Percentiles rank a stretch among this genome's conserved stretches.
Conservation (phyloP, 140 eudicot genomes). For the Stevia rebaudiana region DNA sequence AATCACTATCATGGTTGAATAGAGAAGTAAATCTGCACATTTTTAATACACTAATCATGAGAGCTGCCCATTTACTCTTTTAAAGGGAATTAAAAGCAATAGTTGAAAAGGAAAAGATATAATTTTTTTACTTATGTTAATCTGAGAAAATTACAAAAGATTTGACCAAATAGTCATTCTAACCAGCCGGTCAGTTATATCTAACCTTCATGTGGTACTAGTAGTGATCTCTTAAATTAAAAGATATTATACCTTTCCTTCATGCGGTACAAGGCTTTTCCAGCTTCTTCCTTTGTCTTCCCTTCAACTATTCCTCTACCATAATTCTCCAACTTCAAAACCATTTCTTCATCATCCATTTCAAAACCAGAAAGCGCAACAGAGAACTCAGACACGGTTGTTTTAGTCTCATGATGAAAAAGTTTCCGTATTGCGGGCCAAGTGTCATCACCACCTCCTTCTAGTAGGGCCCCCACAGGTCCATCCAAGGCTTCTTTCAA, state of each 20-base stretch:
- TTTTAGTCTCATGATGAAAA: slow-evolving; percentile 63
- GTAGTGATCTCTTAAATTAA: too few species aligned
- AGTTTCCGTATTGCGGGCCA: slow-evolving; percentile 89
- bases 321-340: slow-evolving; percentile 46
- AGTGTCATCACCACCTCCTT: slow-evolving; percentile 76
- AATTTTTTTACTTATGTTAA: too few species aligned
- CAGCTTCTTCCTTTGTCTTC: slow-evolving; percentile 87
- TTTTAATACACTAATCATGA: slow-evolving; percentile 7
- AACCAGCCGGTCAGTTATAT: slow-evolving; percentile 21
- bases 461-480: slow-evolving; percentile 79
- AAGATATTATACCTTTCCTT: slow-evolving; percentile 63
- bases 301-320: slow-evolving; percentile 80
- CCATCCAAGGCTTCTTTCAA: slow-evolving; percentile 61
- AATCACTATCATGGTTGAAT: slow-evolving; percentile 79
- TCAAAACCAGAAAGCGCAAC: slow-evolving; percentile 77
- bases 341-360: slow-evolving; percentile 66
- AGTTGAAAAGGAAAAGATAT: not conserved
- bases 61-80: slow-evolving; percentile 1
- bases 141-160: too few species aligned
- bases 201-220: slow-evolving; percentile 91
- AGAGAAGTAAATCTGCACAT: slow-evolving; percentile 62
- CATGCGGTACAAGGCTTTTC: slow-evolving; percentile 77
- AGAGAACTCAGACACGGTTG: slow-evolving; percentile 61
- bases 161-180: too few species aligned
- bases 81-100: not conserved